Base-by-base conservation (phyloP, 176 grass and related monocot genomes). In the Oryza meyeriana region DNA sequence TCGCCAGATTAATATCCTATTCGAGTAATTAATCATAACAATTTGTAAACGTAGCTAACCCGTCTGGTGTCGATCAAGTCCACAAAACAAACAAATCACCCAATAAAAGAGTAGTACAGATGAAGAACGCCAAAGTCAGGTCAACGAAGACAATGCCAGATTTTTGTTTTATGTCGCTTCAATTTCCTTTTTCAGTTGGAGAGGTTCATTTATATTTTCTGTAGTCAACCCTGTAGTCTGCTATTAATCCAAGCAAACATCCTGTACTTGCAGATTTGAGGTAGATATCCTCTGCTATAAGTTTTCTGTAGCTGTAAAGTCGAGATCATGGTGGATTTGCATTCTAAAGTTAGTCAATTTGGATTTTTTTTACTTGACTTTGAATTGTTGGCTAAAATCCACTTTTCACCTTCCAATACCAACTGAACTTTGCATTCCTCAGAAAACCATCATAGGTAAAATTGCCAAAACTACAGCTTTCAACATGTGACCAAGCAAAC, bases 381-480 rank as follows among this genome's bases (percentile, higher is more conserved):
- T 58, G 55, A 58, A 58, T 58, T 22, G 22, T 25, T 58, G 55
- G 55, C 14, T 73, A 38, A 72, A 81, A 34, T 31, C 52, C 16
- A 24, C 7, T 71, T 30, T 18, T 28, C 66, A 71, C 17, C 20
- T 32, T 6, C 22, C 20, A 58, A 24, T 50, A 52, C 66, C 65
- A 44, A n/a, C 33, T 17, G 28, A 64, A 35, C 18, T 85, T 24
- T 10, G 14, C 12, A 40, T 38, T 40, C 10, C 22, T 78, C 33
- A 40, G 12, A 10, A 50, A 30, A 75, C 27, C 50, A 70, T 69
- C 47, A 22, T 0, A 3, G 4, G 3, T 40, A 82, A 52, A 66
- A 45, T 34, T 61, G 80, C 12, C 45, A 79, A 47, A 34, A 79
- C 6, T 44, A 84, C 69, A 79, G 57, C 35, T 69, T 33, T n/a